Conservation (phyloP, 192 early-diverging fungal genomes). For the Linnemannia zychae region DNA sequence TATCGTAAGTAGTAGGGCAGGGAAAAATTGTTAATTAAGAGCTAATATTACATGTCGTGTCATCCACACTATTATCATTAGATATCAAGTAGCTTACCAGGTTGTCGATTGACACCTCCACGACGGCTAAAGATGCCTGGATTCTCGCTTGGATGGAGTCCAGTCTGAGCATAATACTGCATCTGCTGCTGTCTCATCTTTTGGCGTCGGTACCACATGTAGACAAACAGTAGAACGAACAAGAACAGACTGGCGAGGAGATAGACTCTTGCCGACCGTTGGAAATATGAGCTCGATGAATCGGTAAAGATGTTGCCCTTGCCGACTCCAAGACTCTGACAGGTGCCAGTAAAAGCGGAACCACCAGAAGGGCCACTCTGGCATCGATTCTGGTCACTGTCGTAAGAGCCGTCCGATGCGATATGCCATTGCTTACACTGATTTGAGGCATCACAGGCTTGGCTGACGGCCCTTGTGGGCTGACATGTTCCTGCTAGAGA, state of each 20-base stretch:
- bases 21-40: constrained; percentile 7
- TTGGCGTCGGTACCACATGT: constrained; percentile 43
- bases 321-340: neutral
- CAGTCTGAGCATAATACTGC: constrained; percentile 6
- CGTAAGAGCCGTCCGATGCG: constrained; percentile 2
- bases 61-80: neutral
- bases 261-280: constrained; percentile 27
- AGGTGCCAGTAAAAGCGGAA: constrained; percentile 1
- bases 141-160: neutral
- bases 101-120: constrained; percentile 35
- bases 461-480: neutral
- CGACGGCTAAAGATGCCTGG: neutral
- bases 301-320: neutral
- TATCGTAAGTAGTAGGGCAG: neutral
- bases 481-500: constrained; percentile 38
- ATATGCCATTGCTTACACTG: constrained; percentile 40
- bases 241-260: constrained; percentile 28
- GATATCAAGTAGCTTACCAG: constrained; percentile 21
- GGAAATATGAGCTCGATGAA: neutral
- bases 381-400: constrained; percentile 42
- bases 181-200: constrained; percentile 11
- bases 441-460: constrained; percentile 14
- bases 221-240: constrained; percentile 21
- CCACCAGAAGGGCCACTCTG: neutral
- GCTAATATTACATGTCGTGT: neutral